A percentile compares a stretch with the other conserved stretches of the same genome.
phyloP scores from a whole-genome alignment of 1,284 basidiomycete species.

The Pascua sp. region DNA sequence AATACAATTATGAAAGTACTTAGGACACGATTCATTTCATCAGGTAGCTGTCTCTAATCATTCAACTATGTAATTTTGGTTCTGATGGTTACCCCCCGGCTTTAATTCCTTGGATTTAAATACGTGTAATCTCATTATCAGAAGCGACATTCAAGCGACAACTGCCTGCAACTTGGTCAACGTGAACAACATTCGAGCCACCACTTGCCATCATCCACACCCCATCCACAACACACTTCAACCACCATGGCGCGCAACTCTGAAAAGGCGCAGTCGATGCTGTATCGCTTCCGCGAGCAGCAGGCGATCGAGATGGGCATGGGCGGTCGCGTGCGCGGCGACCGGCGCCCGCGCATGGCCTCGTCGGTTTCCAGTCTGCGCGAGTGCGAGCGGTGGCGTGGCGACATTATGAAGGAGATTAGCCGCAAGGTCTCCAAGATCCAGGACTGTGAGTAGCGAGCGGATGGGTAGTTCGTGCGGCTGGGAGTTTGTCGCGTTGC shows the following conservation, averaged over 20 bases:
- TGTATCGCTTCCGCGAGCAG: conserved; percentile 96
- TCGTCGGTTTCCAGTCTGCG: conserved; percentile 82
- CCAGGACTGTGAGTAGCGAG: conserved; percentile 71
- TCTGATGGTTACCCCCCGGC: too few species aligned
- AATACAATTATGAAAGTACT: too few species aligned
- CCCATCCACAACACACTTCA: not conserved
- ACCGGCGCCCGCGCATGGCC: conserved; percentile 84
- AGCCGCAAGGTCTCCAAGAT: conserved; percentile 96
- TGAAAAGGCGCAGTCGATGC: conserved; percentile 96
- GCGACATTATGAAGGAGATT: conserved; percentile 90
- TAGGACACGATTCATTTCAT: too few species aligned
- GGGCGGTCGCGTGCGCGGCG: conserved; percentile 61
- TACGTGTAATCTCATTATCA: too few species aligned
- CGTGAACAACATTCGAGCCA: too few species aligned
- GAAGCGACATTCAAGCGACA: too few species aligned
- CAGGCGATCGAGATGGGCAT: conserved; percentile 93
- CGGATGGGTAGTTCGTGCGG: not conserved
- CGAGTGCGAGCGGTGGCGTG: conserved; percentile 93
- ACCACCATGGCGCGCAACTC: conserved; percentile 77
- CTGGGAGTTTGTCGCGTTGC: not conserved
- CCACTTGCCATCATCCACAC: too few species aligned
- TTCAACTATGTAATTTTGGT: too few species aligned
- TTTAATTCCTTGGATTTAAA: too few species aligned
- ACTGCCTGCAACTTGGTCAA: too few species aligned
- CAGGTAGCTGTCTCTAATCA: too few species aligned